Percentiles rank a stretch among this genome's conserved stretches.
These are phyloP conservation scores for Monascus purpureus DNA, from an alignment of 495 filamentous ascomycete genomes.

Conservation along the genomic window DNA sequence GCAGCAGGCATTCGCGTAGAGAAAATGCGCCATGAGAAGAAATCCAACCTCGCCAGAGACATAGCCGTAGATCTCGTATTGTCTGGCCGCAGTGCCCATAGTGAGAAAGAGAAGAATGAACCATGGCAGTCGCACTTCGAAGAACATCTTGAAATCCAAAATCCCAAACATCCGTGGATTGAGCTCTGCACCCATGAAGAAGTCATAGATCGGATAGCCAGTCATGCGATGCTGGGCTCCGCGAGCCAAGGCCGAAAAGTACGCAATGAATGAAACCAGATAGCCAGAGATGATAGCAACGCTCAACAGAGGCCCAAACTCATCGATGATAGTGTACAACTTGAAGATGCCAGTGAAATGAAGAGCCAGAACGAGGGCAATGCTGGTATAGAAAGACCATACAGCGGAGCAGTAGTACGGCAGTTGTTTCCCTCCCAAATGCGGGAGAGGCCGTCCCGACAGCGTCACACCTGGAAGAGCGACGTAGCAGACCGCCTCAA, in stretches of 20 bases:
- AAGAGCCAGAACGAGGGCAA: constrained; percentile 48
- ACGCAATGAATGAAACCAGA: constrained; percentile 65
- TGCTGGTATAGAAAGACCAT: constrained; percentile 75
- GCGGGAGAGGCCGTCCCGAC: constrained; percentile 74
- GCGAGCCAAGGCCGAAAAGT: constrained; percentile 65
- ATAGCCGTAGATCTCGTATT: constrained; percentile 83
- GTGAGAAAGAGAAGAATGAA: constrained; percentile 78
- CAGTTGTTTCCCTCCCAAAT: constrained; percentile 69
- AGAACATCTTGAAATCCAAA: constrained; percentile 99
- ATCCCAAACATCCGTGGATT: constrained; percentile 91
- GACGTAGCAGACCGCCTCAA: constrained; percentile 70
- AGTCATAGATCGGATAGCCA: constrained; percentile 83
- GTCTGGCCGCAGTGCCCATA: constrained; percentile 63
- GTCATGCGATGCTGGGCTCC: constrained; percentile 86
- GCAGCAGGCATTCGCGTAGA: constrained; percentile 92
- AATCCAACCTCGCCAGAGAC: constrained; percentile 82
- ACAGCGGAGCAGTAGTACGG: constrained; percentile 88
- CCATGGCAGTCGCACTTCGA: constrained; percentile 95
- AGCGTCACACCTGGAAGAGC: constrained; percentile 70
- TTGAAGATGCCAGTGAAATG: constrained; percentile 77
- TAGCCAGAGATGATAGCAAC: constrained; percentile 86
- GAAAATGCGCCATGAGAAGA: constrained; percentile 81
- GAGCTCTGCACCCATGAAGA: constrained; percentile 97
- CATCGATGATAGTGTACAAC: constrained; percentile 87
- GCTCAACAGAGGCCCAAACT: constrained; percentile 81